Evolutionary conservation across 2,329 filamentous ascomycete species (phyloP), one percentile per base, ranked within the genome.

Genomic region (Drechslerella dactyloides): DNA sequence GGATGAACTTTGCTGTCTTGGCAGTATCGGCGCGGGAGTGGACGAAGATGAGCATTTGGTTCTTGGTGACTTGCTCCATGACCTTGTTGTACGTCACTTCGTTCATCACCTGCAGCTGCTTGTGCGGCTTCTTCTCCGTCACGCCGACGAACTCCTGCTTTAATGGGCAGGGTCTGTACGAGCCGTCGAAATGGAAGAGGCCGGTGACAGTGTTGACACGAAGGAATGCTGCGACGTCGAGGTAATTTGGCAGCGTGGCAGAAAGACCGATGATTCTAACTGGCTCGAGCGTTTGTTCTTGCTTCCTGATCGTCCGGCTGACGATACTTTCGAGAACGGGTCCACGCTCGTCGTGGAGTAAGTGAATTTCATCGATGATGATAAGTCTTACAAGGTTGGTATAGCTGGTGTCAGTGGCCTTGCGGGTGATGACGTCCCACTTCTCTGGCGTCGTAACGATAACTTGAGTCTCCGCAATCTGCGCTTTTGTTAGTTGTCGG

Each of bases 381-480:
- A 99, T 89, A 10, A 99, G 85, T 42, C 93, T 89, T 24, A 99
- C 94, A n/a, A 99, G 86, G 77, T 96, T 96, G 15, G 93, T 99
- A 80, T 99, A 99, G 76, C 92, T 96, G 61, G 94, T 86, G 79
- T 99, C 96, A 1, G 93, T 97, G 5, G 93, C 93, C 81, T 99
- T 99, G 81, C 96, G 87, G 4, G 96, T 99, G 76, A 99, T 97
- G 75, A 99, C 93, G 80, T 99, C 94, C 90, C 92, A 99, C 82
- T 99, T 99, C 81, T 99, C 94, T 19, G 94, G 94, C 0, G 94
- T 99, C 0, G 94, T 99, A 69, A 99, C 93, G 76, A 99, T 99
- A 76, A 99, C 89, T 79, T 99, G 93, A 0, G 94, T 99, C 77
- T 99, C 94, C 1, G 93, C 87, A 74, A 99, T 97, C 83, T 99